Conservation (phyloP, 2,329 filamentous ascomycete species). For the Dothiorella sarmentorum region DNA sequence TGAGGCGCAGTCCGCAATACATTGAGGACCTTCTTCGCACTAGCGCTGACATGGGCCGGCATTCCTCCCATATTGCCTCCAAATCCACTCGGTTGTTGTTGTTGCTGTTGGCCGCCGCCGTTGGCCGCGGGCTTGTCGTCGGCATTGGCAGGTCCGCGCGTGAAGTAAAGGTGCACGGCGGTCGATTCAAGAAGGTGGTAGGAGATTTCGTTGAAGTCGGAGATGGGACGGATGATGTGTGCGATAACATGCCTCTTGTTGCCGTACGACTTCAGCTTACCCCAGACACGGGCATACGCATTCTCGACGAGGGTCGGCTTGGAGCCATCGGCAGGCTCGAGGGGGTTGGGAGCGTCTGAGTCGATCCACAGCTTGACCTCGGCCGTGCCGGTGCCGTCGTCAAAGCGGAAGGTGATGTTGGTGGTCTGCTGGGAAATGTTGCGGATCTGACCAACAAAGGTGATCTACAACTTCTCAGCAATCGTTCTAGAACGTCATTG, state of each 20-base stretch:
- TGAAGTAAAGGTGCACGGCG: slow-evolving; percentile 81
- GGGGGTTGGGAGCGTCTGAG: slow-evolving; percentile 49
- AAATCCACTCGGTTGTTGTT: slow-evolving; percentile 3
- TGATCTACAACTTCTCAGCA: slow-evolving; percentile 56
- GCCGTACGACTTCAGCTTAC: slow-evolving; percentile 77
- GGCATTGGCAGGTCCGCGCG: slow-evolving; percentile 59
- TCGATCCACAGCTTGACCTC: slow-evolving; percentile 90
- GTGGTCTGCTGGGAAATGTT: slow-evolving; percentile 82
- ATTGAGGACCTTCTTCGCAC: slow-evolving; percentile 68
- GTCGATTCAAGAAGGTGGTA: slow-evolving; percentile 90
- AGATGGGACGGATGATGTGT: slow-evolving; percentile 74
- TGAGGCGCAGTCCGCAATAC: slow-evolving; percentile 65
- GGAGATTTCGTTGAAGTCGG: slow-evolving; percentile 87
- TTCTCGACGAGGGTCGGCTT: slow-evolving; percentile 63
- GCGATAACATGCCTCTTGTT: slow-evolving; percentile 79
- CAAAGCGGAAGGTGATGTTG: slow-evolving; percentile 87
- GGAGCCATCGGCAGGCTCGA: slow-evolving; percentile 46
- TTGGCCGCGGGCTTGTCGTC: slow-evolving; percentile 33
- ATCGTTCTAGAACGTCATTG: neutral
- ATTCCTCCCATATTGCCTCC: neutral
- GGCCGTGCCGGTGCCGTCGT: slow-evolving; percentile 89
- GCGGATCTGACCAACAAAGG: slow-evolving; percentile 87
- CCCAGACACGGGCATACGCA: slow-evolving; percentile 81
- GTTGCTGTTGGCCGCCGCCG: slow-evolving; percentile 12
- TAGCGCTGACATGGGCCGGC: slow-evolving; percentile 37